These are phyloP conservation scores for Exserohilum rostratum DNA, from an alignment of 2,329 filamentous ascomycete genomes.

Conservation along the genomic window DNA sequence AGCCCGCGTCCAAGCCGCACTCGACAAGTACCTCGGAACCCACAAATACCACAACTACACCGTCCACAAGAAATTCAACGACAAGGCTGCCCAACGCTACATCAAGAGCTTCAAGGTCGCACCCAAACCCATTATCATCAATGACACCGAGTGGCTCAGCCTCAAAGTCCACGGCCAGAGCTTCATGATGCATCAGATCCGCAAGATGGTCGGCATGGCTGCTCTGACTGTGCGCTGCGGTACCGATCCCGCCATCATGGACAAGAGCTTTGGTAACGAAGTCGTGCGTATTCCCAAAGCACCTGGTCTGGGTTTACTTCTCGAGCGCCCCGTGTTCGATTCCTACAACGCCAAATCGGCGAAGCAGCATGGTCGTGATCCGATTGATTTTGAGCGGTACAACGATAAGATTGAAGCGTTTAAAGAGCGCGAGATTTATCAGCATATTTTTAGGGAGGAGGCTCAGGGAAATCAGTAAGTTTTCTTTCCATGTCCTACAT, in stretches of 20 bases:
- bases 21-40: slow-evolving; percentile 80
- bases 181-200: slow-evolving; percentile 99
- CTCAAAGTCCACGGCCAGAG: slow-evolving; percentile 96
- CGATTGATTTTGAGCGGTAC: slow-evolving; percentile 79
- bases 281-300: slow-evolving; percentile 92
- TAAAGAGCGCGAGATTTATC: slow-evolving; percentile 91
- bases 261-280: slow-evolving; percentile 71
- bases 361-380: slow-evolving; percentile 66
- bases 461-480: slow-evolving; percentile 85
- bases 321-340: slow-evolving; percentile 91
- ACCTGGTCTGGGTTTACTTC: slow-evolving; percentile 81
- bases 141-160: slow-evolving; percentile 92
- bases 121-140: slow-evolving; percentile 74
- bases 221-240: slow-evolving; percentile 84
- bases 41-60: slow-evolving; percentile 98
- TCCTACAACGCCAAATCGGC: slow-evolving; percentile 79
- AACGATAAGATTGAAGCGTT: slow-evolving; percentile 83
- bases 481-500: not conserved
- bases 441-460: slow-evolving; percentile 87
- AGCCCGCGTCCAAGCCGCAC: slow-evolving; percentile 73
- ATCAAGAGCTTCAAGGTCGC: slow-evolving; percentile 87
- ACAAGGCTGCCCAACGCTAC: slow-evolving; percentile 84
- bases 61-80: slow-evolving; percentile 79
- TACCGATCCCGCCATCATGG: slow-evolving; percentile 72
- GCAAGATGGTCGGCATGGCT: slow-evolving; percentile 97